phyloP scores from a whole-genome alignment of 2,329 filamentous ascomycete genomes.

The Leptoxyphium fumago region DNA sequence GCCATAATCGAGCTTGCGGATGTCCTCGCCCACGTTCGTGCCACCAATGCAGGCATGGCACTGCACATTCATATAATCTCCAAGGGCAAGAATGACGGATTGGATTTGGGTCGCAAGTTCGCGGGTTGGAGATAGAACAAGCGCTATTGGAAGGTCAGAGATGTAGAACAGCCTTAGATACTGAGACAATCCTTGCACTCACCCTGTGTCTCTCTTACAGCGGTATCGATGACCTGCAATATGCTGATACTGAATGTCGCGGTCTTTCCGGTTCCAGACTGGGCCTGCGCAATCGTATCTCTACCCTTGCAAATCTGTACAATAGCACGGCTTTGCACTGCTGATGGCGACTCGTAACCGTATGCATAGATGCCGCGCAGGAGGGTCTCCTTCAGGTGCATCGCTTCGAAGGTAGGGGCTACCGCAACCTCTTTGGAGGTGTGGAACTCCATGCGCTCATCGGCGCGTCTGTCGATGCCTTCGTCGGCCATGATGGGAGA shows the following conservation, averaged over 20 bases:
- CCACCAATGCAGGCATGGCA: slow-evolving; percentile 98
- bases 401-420: slow-evolving; percentile 71
- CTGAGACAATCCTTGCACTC: slow-evolving; percentile 5
- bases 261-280: slow-evolving; percentile 98
- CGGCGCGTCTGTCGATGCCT: slow-evolving; percentile 76
- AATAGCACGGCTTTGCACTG: slow-evolving; percentile 93
- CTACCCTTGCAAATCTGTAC: slow-evolving; percentile 98
- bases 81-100: slow-evolving; percentile 97
- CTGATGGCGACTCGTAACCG: slow-evolving; percentile 94
- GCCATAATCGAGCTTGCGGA: slow-evolving; percentile 91
- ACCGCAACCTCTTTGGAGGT: slow-evolving; percentile 97
- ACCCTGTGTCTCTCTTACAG: slow-evolving; percentile 76
- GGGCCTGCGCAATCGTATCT: slow-evolving; percentile 95
- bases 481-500: slow-evolving; percentile 57
- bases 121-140: slow-evolving; percentile 89
- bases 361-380: slow-evolving; percentile 96
- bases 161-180: background rate
- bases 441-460: slow-evolving; percentile 95
- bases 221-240: slow-evolving; percentile 93
- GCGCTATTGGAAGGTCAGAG: slow-evolving; percentile 45
- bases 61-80: slow-evolving; percentile 99
- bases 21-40: slow-evolving; percentile 95
- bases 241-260: slow-evolving; percentile 99
- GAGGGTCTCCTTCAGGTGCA: slow-evolving; percentile 95
- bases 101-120: slow-evolving; percentile 97